Base-by-base conservation (phyloP, 2,329 filamentous ascomycete species). In the Hortaea werneckii region DNA sequence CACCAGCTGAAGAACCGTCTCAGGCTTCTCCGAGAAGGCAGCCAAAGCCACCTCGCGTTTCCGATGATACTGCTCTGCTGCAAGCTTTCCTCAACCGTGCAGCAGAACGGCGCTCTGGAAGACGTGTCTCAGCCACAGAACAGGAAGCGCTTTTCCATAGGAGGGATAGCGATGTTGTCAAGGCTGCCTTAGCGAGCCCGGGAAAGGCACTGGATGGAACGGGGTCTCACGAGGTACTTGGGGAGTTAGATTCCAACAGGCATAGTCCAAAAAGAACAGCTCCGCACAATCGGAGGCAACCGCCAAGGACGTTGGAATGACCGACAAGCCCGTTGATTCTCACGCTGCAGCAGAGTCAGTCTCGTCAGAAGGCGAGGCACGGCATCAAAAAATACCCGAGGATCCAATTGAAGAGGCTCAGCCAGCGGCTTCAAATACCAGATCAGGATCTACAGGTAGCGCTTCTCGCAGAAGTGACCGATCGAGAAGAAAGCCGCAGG, bases 61-160 rank as follows among this genome's bases (percentile, higher is more conserved):
- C 50, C 58, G 70, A 72, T 45, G 71, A 74, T 48, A 74, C 71
- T 6, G 71, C 70, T 1, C 56, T 73, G 11, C 58, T 75, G 5
- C 70, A 71, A 48, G 69, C 71, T 32, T 75, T 74, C 50, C 63
- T 75, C 37, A 70, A 60, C 12, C 68, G 70, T 6, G 69, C 70
- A n/a, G 69, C 67, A n/a, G 66, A 70, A 29, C 71, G 61, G 51
- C 73, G 70, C 53, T 66, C 45, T 11, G 46, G 51, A 11, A 46
- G 51, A 29, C 50, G 52, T 13, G 27, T 56, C 7, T 56, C 55
- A 8, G 52, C 52, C 11, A 41, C 40, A 20, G 9, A 11, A 9
- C 10, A 65, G 37, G 63, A 67, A 38, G 72, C 70, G 1, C 49
- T 73, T 5, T 63, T 66, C 32, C 71, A 73, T 42, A 64, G 69